Evolutionary conservation across 805 yeast genomes (phyloP).

Genomic region (Nakazawaea ishiwadae): DNA sequence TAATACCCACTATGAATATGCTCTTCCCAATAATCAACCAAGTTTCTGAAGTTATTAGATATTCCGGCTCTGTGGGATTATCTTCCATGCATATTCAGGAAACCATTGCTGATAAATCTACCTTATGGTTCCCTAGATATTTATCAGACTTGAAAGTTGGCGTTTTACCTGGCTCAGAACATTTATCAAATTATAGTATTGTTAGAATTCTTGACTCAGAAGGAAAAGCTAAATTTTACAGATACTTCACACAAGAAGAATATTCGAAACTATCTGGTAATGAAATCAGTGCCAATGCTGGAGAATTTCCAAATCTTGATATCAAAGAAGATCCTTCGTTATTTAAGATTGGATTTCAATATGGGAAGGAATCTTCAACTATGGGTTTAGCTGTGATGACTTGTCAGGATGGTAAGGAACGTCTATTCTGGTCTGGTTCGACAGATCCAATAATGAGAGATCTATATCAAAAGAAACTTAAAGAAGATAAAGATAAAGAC

Average conservation of each 20-base stretch:
- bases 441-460: conserved; percentile 8
- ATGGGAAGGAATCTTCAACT: conserved; percentile 1
- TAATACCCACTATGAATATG: conserved; percentile 39
- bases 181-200: conserved; percentile 32
- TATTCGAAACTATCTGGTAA: conserved; percentile 28
- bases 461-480: neutral
- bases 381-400: conserved; percentile 3
- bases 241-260: conserved; percentile 49
- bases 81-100: conserved; percentile 53
- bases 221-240: conserved; percentile 68
- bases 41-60: conserved; percentile 42
- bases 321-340: conserved; percentile 11
- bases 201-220: conserved; percentile 65
- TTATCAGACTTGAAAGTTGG: conserved; percentile 8
- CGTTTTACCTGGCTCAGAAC: neutral
- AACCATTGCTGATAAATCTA: conserved; percentile 45
- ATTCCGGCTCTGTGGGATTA: conserved; percentile 44
- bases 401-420: conserved; percentile 7
- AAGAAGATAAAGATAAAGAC: neutral
- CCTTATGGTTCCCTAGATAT: conserved; percentile 40
- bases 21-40: conserved; percentile 66
- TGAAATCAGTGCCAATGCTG: conserved; percentile 7
- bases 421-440: conserved; percentile 8
- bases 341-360: conserved; percentile 15
- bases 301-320: conserved; percentile 1